phyloP scores from a whole-genome alignment of 805 yeast species.

The Ogataea pini region DNA sequence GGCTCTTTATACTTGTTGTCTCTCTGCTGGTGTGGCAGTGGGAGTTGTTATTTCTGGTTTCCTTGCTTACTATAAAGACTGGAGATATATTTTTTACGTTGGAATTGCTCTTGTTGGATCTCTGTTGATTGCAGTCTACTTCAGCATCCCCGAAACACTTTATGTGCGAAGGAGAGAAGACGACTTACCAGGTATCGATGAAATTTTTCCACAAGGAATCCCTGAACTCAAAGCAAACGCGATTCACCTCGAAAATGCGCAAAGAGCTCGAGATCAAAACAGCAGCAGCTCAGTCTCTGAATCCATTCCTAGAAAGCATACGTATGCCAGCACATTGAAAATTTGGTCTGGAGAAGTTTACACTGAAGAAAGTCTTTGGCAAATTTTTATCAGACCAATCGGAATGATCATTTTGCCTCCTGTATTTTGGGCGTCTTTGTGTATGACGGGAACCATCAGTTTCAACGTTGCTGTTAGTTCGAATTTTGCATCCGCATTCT shows the following conservation, averaged over 20 bases:
- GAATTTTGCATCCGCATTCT: slow-evolving; percentile 9
- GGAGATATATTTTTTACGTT: slow-evolving; percentile 54
- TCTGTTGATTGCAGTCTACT: slow-evolving; percentile 39
- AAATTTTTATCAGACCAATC: slow-evolving; percentile 12
- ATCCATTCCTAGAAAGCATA: background rate
- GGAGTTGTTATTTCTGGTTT: slow-evolving; percentile 63
- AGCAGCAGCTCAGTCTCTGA: too few relatives aligned
- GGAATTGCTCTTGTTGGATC: slow-evolving; percentile 46
- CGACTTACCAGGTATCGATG: slow-evolving; percentile 9
- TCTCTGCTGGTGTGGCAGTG: slow-evolving; percentile 51
- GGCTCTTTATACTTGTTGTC: slow-evolving; percentile 51
- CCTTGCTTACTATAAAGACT: slow-evolving; percentile 48
- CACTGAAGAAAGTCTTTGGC: slow-evolving; percentile 12
- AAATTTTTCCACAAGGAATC: slow-evolving; percentile 10
- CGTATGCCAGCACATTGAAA: slow-evolving; percentile 5
- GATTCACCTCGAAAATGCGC: slow-evolving; percentile 11
- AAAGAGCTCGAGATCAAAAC: too few relatives aligned
- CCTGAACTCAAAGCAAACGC: slow-evolving; percentile 6
- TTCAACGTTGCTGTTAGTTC: slow-evolving; percentile 12
- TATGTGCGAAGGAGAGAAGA: slow-evolving; percentile 36
- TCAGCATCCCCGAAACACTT: slow-evolving; percentile 56
- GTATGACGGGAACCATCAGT: slow-evolving; percentile 13
- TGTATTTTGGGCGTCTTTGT: slow-evolving; percentile 11
- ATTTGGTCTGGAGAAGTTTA: slow-evolving; percentile 9
- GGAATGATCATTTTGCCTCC: slow-evolving; percentile 13